Evolutionary conservation across 352 stramenopile species (phyloP).

Genomic region (Globisporangium solare): DNA sequence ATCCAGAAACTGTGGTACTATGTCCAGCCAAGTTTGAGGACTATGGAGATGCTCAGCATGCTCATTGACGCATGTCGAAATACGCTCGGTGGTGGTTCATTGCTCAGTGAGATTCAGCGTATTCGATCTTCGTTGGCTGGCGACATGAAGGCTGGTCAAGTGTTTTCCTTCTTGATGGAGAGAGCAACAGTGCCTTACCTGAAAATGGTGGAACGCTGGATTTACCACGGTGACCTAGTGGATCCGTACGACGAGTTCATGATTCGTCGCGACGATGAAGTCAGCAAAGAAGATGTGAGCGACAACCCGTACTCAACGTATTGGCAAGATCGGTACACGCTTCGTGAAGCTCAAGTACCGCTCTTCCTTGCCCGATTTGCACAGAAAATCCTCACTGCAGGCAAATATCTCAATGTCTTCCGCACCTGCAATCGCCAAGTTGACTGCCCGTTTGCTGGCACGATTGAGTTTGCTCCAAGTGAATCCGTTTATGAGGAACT

Average conservation of each 20-base stretch:
- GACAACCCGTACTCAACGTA: slow-evolving; percentile 89
- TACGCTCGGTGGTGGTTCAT: slow-evolving; percentile 82
- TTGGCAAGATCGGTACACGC: slow-evolving; percentile 84
- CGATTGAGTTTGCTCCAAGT: slow-evolving; percentile 58
- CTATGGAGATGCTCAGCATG: slow-evolving; percentile 89
- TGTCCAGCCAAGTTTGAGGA: slow-evolving; percentile 88
- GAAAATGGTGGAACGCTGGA: slow-evolving; percentile 89
- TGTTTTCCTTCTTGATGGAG: slow-evolving; percentile 85
- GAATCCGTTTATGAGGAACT: slow-evolving; percentile 79
- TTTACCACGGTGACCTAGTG: slow-evolving; percentile 86
- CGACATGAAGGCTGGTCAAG: slow-evolving; percentile 67
- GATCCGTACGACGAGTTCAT: slow-evolving; percentile 92
- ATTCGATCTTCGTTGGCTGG: slow-evolving; percentile 77
- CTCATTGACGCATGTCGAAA: slow-evolving; percentile 69
- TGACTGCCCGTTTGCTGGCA: slow-evolving; percentile 72
- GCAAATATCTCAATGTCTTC: slow-evolving; percentile 92
- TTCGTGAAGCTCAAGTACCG: slow-evolving; percentile 75
- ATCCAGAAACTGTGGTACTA: slow-evolving; percentile 93
- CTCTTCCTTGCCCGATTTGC: slow-evolving; percentile 72
- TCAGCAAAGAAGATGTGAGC: slow-evolving; percentile 80
- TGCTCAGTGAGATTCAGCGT: slow-evolving; percentile 89
- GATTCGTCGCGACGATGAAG: slow-evolving; percentile 74
- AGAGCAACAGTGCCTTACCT: slow-evolving; percentile 83
- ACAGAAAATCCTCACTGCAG: slow-evolving; percentile 86
- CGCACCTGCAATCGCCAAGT: slow-evolving; percentile 73